Evolutionary conservation across 495 filamentous ascomycete genomes (phyloP).

Genomic region (Glutinoglossum americanum): DNA sequence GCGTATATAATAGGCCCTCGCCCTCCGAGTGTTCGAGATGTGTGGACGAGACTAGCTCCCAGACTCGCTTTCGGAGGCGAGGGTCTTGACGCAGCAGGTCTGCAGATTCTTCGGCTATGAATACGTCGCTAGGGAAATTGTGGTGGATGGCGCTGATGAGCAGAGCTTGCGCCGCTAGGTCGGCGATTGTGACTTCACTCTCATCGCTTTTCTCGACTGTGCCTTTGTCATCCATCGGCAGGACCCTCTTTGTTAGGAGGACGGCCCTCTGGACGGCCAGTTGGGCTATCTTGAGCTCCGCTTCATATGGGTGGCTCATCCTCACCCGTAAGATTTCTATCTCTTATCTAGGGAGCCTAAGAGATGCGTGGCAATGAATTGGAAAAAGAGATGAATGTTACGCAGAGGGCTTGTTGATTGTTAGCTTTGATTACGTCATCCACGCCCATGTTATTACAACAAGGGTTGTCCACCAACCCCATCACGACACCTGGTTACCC

Average conservation of each 20-base stretch:
- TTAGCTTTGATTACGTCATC: too few relatives aligned
- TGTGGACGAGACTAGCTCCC: slow-evolving; percentile 53
- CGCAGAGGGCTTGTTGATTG: too few relatives aligned
- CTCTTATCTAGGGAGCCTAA: too few relatives aligned
- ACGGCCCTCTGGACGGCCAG: slow-evolving; percentile 80
- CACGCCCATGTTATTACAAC: too few relatives aligned
- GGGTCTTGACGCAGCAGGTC: slow-evolving; percentile 46
- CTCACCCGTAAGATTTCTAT: too few relatives aligned
- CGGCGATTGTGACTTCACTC: slow-evolving; percentile 90
- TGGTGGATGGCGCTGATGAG: slow-evolving; percentile 75
- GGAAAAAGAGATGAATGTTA: too few relatives aligned
- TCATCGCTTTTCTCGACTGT: slow-evolving; percentile 83
- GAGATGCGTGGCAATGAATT: too few relatives aligned
- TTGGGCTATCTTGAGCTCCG: slow-evolving; percentile 69
- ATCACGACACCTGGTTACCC: too few relatives aligned
- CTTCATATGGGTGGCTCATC: slow-evolving; percentile 28
- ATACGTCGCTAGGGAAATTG: slow-evolving; percentile 76
- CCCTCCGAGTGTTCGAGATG: slow-evolving; percentile 45
- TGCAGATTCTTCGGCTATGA: slow-evolving; percentile 90
- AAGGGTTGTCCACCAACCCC: too few relatives aligned
- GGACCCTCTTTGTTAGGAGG: slow-evolving; percentile 79
- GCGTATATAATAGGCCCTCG: slow-evolving; percentile 46
- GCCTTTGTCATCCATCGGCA: slow-evolving; percentile 77
- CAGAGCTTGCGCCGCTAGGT: slow-evolving; percentile 91
- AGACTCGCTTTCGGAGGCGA: slow-evolving; percentile 50